Evolutionary conservation across 1,139 yeast genomes (phyloP).

Genomic region (Yamadazyma membranifaciens): DNA sequence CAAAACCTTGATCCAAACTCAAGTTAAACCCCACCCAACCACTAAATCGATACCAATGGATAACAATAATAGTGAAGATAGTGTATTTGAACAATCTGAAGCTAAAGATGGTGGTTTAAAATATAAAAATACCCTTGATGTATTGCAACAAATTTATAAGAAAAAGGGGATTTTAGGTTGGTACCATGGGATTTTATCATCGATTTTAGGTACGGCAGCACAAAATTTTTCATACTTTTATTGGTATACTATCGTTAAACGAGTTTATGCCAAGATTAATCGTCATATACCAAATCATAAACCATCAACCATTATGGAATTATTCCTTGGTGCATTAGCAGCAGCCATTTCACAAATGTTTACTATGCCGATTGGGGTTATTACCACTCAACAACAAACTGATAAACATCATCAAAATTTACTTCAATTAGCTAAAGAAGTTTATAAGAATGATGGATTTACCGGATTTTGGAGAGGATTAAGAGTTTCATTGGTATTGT

Average conservation of each 20-base stretch:
- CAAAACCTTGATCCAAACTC: constrained; percentile 74
- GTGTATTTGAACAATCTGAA: constrained; percentile 23
- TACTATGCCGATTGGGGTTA: constrained; percentile 80
- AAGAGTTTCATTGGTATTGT: constrained; percentile 75
- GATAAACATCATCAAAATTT: constrained; percentile 43
- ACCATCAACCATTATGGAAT: constrained; percentile 65
- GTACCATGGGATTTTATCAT: constrained; percentile 72
- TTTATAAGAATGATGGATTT: constrained; percentile 65
- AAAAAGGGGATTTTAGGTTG: constrained; percentile 68
- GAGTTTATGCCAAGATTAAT: constrained; percentile 49
- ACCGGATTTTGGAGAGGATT: constrained; percentile 83
- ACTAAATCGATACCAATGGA: constrained; percentile 4
- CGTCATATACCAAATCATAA: constrained; percentile 36
- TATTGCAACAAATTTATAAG: constrained; percentile 54
- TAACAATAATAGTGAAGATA: constrained; percentile 23
- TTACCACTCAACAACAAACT: constrained; percentile 84
- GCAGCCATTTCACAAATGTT: constrained; percentile 83
- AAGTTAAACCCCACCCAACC: constrained; percentile 33
- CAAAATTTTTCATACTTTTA: constrained; percentile 83
- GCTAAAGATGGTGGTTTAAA: constrained; percentile 27
- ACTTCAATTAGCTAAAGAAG: constrained; percentile 49
- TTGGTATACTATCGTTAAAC: constrained; percentile 79
- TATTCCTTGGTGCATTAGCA: constrained; percentile 78
- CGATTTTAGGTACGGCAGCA: constrained; percentile 71
- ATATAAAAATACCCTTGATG: constrained; percentile 64